These are phyloP conservation scores for Platanthera zijinensis DNA, from an alignment of 106 monocot genomes.

Conservation along the genomic window DNA sequence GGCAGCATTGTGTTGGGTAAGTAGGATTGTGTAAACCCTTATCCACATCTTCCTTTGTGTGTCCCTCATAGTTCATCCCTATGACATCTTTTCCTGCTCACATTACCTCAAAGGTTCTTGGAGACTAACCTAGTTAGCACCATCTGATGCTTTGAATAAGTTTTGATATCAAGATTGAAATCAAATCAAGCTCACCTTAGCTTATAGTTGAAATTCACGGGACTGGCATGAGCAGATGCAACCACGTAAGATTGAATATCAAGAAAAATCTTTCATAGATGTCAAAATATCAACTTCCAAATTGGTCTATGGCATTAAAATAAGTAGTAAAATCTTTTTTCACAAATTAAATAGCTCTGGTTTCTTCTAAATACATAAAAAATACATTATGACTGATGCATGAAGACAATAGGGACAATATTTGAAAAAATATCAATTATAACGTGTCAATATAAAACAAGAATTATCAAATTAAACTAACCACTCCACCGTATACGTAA, in stretches of 20 bases:
- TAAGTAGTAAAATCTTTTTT: neutral
- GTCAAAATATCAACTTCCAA: neutral
- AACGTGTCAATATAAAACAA: neutral
- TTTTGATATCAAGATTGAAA: neutral
- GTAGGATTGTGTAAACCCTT: no score
- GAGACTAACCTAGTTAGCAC: no score
- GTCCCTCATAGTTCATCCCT: no score
- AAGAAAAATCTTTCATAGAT: neutral
- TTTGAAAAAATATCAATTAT: neutral
- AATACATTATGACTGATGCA: neutral
- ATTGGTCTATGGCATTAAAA: neutral
- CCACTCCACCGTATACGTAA: slow-evolving; percentile 96
- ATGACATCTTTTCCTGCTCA: no score
- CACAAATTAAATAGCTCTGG: neutral
- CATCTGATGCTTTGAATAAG: no score
- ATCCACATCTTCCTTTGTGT: no score
- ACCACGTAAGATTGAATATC: neutral
- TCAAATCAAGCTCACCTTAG: neutral
- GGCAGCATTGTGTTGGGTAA: no score
- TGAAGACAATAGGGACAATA: neutral
- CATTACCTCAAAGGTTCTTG: no score
- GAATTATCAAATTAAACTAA: slow-evolving; percentile 26
- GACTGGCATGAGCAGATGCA: neutral
- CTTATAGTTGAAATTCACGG: neutral
- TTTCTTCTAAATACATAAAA: neutral